Percentiles rank a stretch among this genome's conserved stretches.
Evolutionary conservation across 768 basidiomycete genomes (phyloP).

Genomic region (Naganishia onofrii): DNA sequence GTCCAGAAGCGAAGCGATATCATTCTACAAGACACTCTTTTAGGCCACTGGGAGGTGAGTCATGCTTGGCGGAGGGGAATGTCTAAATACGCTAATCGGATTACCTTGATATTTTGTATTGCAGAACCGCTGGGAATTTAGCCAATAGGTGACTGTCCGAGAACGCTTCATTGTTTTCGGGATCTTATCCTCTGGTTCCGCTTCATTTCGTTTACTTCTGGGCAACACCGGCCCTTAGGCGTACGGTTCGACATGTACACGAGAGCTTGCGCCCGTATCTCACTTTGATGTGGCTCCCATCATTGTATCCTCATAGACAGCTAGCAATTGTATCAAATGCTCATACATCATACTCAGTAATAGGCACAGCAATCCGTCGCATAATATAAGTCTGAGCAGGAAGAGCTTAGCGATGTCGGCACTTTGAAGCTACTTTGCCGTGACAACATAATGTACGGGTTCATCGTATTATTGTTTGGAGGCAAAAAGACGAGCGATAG

Average conservation of each 20-base stretch:
- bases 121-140: constrained; percentile 33
- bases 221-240: neutral
- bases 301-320: constrained; percentile 3
- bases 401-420: too few species aligned
- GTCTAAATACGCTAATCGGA: neutral
- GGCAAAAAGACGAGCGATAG: too few species aligned
- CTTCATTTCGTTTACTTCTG: neutral
- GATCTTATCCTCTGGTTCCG: neutral
- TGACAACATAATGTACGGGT: too few species aligned
- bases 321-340: neutral
- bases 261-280: neutral
- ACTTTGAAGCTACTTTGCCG: too few species aligned
- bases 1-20: constrained; percentile 97
- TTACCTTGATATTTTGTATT: neutral
- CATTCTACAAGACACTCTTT: constrained; percentile 88
- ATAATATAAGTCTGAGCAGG: too few species aligned
- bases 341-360: neutral
- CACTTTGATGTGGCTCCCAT: neutral
- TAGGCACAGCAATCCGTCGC: neutral
- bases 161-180: neutral
- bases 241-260: neutral
- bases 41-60: constrained; percentile 72
- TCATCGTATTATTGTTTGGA: too few species aligned
- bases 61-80: neutral
- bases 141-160: constrained; percentile 7